These are phyloP conservation scores for Rostrohypoxylon terebratum DNA, from an alignment of 495 filamentous ascomycete species.

Conservation along the genomic window DNA sequence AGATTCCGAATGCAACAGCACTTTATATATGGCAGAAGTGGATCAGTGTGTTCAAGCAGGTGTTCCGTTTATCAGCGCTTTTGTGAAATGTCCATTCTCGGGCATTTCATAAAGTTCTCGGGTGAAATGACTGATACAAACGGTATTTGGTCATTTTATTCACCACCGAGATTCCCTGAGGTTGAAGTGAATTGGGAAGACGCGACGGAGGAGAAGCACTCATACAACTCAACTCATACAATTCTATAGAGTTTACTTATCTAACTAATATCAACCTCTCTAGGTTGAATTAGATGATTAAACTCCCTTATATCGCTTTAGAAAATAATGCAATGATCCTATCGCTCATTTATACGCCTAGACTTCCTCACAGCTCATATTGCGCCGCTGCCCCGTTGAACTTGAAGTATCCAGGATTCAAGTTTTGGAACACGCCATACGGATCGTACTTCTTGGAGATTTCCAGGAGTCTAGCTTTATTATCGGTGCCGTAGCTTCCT, in stretches of 20 bases:
- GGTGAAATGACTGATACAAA: neutral
- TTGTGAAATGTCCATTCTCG: conserved; percentile 38
- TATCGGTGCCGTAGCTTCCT: conserved; percentile 46
- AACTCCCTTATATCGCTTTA: neutral
- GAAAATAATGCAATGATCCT: neutral
- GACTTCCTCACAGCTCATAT: conserved; percentile 1
- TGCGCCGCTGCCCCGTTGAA: conserved; percentile 43
- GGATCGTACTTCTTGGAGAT: conserved; percentile 61
- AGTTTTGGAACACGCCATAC: conserved; percentile 52
- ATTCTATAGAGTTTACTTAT: neutral
- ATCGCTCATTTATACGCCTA: neutral
- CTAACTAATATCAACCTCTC: neutral
- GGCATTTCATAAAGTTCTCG: neutral
- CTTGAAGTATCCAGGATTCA: conserved; percentile 53
- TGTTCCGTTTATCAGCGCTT: conserved; percentile 38
- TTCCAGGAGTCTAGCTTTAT: conserved; percentile 45
- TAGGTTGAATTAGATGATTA: too few relatives aligned
- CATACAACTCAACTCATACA: neutral
- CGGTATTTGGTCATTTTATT: neutral
- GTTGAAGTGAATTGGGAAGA: neutral
- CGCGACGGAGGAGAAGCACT: neutral
- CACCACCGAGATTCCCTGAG: neutral
- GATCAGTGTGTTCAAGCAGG: conserved; percentile 38
- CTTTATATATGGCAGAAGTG: conserved; percentile 23
- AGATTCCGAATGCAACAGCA: conserved; percentile 33